Conservation (phyloP, 2,329 filamentous ascomycete species). For the Podosphaera fusca region DNA sequence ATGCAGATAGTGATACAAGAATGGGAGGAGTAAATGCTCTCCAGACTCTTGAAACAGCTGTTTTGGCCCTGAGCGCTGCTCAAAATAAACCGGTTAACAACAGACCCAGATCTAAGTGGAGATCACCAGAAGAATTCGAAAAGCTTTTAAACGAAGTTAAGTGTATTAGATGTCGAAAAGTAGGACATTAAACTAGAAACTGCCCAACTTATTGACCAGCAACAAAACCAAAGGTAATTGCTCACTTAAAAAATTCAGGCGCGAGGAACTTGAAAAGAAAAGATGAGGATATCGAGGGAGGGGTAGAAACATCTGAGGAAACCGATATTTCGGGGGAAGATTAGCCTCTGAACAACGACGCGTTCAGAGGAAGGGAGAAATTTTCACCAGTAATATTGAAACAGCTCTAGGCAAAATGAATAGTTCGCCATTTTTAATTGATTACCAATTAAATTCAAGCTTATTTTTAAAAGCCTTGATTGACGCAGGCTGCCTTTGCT, state of each 20-base stretch:
- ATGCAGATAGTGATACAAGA: neutral
- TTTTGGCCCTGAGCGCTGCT: neutral
- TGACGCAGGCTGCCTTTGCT: neutral
- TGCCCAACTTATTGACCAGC: neutral
- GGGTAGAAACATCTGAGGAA: neutral
- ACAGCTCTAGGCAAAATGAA: neutral
- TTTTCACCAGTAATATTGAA: too few relatives aligned
- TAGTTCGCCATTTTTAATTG: slow-evolving; percentile 1
- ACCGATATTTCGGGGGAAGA: neutral
- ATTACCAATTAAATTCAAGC: neutral
- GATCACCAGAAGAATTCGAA: neutral
- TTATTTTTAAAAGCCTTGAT: neutral
- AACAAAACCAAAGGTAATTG: neutral
- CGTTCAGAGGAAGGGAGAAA: too few relatives aligned
- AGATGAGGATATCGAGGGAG: neutral
- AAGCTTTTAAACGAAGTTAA: neutral
- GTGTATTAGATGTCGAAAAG: neutral
- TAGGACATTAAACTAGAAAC: neutral
- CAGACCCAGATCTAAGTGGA: neutral
- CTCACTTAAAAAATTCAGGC: neutral
- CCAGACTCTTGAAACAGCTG: neutral
- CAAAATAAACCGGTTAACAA: neutral
- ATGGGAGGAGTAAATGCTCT: too few relatives aligned
- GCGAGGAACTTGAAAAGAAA: too few relatives aligned
- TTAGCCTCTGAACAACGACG: neutral